Percentiles rank a stretch among this genome's conserved stretches.
Evolutionary conservation across 2,329 filamentous ascomycete genomes (phyloP).

Genomic region (Alternaria longipes): DNA sequence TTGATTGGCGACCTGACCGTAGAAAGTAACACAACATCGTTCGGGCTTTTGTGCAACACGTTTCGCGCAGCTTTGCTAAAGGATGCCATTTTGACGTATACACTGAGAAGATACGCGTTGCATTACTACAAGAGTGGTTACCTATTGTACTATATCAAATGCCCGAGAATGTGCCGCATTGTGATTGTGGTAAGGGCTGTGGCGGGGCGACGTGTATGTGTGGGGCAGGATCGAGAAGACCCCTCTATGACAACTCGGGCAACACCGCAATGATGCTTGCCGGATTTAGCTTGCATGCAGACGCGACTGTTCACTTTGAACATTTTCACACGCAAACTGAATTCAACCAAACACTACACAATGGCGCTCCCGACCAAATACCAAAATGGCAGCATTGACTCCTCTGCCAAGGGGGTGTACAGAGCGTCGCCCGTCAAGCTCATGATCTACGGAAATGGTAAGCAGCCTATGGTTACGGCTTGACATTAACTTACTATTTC

Average conservation of each 20-base stretch:
- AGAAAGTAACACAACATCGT: slow-evolving; percentile 94
- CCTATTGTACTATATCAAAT: slow-evolving; percentile 20
- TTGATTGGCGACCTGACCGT: slow-evolving; percentile 86
- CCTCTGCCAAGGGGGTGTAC: slow-evolving; percentile 44
- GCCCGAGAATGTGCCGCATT: slow-evolving; percentile 34
- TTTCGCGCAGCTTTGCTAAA: slow-evolving; percentile 53
- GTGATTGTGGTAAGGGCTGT: slow-evolving; percentile 26
- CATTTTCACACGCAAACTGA: slow-evolving; percentile 6
- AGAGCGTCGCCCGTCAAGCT: slow-evolving; percentile 49
- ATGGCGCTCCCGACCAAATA: slow-evolving; percentile 49
- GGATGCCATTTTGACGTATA: slow-evolving; percentile 33
- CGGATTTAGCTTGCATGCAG: slow-evolving; percentile 14
- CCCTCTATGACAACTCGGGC: slow-evolving; percentile 41
- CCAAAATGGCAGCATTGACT: slow-evolving; percentile 48
- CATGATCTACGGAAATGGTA: slow-evolving; percentile 51
- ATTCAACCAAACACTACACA: neutral
- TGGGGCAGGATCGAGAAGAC: slow-evolving; percentile 42
- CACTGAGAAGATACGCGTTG: neutral
- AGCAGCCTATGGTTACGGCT: neutral
- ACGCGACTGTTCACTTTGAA: slow-evolving; percentile 12
- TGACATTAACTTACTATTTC: slow-evolving; percentile 5
- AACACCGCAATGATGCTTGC: slow-evolving; percentile 18
- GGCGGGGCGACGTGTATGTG: slow-evolving; percentile 41
- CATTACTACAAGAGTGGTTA: slow-evolving; percentile 3
- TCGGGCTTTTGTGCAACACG: slow-evolving; percentile 85